Evolutionary conservation across 306 rosid genomes (phyloP).

Genomic region (Cyclanthera cordifolia): DNA sequence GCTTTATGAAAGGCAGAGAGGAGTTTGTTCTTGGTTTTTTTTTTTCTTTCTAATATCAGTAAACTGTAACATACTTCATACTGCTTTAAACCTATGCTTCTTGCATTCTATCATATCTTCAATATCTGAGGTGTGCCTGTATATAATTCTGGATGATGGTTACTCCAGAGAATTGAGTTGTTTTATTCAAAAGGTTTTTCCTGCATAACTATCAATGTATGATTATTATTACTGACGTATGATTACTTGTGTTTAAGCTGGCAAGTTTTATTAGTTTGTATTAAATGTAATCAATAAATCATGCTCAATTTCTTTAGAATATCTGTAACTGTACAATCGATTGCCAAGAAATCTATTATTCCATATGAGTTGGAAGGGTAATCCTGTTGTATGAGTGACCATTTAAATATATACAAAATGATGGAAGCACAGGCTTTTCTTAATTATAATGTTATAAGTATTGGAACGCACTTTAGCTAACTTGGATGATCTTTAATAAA

Average conservation of each 20-base stretch:
- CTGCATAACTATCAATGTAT: background rate
- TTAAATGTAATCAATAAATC: background rate
- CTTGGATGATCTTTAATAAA: slow-evolving; percentile 3
- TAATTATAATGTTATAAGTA: background rate
- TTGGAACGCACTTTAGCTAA: background rate
- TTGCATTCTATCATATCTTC: too few species aligned
- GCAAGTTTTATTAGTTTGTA: background rate
- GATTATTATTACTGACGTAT: background rate
- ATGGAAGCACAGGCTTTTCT: background rate
- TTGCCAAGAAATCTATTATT: slow-evolving; percentile 6
- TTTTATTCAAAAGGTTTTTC: background rate
- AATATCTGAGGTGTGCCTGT: too few species aligned
- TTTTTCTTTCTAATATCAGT: background rate
- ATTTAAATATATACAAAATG: background rate
- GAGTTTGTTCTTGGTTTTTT: background rate
- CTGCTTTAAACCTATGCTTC: background rate
- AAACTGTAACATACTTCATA: background rate
- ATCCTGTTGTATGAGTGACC: background rate
- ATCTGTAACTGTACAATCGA: background rate
- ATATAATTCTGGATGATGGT: too few species aligned
- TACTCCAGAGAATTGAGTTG: background rate
- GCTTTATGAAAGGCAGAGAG: slow-evolving; percentile 1
- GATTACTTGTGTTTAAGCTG: background rate
- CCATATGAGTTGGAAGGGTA: background rate
- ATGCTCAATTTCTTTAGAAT: background rate